A percentile compares a stretch with the other conserved stretches of the same genome.
phyloP scores from a whole-genome alignment of 2,329 filamentous ascomycete genomes.

The Cladobotryum mycophilum region DNA sequence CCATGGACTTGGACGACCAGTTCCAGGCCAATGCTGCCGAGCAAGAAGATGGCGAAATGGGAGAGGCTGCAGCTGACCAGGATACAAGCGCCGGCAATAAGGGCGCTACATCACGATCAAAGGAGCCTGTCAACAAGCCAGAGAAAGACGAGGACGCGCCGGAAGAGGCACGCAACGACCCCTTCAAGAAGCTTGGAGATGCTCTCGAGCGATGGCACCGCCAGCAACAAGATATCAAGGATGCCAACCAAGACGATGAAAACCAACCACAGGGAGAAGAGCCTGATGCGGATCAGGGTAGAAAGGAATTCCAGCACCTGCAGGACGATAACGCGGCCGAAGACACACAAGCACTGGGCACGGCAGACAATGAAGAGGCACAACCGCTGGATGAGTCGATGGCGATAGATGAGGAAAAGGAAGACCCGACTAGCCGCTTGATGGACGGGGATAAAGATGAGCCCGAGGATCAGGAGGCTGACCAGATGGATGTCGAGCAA shows the following conservation, averaged over 20 bases:
- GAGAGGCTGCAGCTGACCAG: conserved; percentile 58
- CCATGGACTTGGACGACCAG: conserved; percentile 56
- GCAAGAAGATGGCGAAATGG: conserved; percentile 59
- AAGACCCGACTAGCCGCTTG: conserved; percentile 40
- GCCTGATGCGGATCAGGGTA: conserved; percentile 62
- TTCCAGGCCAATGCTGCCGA: conserved; percentile 55
- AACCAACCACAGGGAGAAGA: conserved; percentile 42
- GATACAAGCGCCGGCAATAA: conserved; percentile 59
- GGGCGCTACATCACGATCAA: conserved; percentile 45
- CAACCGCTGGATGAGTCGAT: conserved; percentile 81
- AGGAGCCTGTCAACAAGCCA: conserved; percentile 43
- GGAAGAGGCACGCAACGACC: conserved; percentile 49
- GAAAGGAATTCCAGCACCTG: conserved; percentile 89
- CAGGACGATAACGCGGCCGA: conserved; percentile 73
- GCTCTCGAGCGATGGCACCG: conserved; percentile 89
- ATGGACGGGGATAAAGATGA: conserved; percentile 46
- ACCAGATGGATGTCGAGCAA: conserved; percentile 38
- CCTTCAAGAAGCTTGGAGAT: conserved; percentile 93
- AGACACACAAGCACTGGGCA: conserved; percentile 88
- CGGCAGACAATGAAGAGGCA: conserved; percentile 80
- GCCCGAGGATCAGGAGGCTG: conserved; percentile 37
- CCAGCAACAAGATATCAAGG: conserved; percentile 74
- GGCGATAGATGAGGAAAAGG: conserved; percentile 68
- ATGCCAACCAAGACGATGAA: conserved; percentile 40
- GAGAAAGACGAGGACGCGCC: conserved; percentile 39